Conservation (phyloP, 352 stramenopile species). For the Pythium aristosporum region DNA sequence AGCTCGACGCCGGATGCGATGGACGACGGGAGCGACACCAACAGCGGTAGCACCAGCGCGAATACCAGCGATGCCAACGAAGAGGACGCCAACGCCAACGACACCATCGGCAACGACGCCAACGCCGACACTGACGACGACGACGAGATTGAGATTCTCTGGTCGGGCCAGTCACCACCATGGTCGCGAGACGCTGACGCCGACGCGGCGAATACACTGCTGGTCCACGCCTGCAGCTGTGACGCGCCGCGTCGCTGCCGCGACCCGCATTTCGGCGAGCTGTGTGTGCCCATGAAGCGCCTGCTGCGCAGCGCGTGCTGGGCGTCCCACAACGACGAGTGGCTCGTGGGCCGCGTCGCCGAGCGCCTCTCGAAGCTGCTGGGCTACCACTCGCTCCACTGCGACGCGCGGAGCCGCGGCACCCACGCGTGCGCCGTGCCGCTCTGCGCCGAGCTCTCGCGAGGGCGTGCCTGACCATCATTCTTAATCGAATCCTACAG, state of each 20-base stretch:
- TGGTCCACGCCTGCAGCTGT: slow-evolving; percentile 58
- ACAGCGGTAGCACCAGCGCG: not conserved
- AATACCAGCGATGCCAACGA: not conserved
- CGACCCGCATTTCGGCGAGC: slow-evolving; percentile 33
- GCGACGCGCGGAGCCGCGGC: slow-evolving; percentile 1
- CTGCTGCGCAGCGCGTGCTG: slow-evolving; percentile 60
- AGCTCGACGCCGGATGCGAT: not conserved
- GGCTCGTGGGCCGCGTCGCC: slow-evolving; percentile 38
- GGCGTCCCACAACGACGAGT: slow-evolving; percentile 53
- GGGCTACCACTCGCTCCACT: slow-evolving; percentile 47
- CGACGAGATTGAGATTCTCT: slow-evolving; percentile 16
- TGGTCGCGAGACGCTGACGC: slow-evolving; percentile 27
- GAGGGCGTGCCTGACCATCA: not conserved
- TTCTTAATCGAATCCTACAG: not conserved
- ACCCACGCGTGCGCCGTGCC: slow-evolving; percentile 16
- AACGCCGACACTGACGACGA: slow-evolving; percentile 2
- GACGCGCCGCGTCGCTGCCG: slow-evolving; percentile 37
- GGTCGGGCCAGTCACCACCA: slow-evolving; percentile 6
- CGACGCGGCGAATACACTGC: slow-evolving; percentile 43
- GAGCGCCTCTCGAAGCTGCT: slow-evolving; percentile 44
- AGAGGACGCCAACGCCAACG: not conserved
- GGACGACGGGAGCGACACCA: not conserved
- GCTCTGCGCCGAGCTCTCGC: slow-evolving; percentile 11
- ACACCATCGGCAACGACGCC: not conserved
- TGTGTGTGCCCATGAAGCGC: slow-evolving; percentile 63